These are phyloP conservation scores for Gracilariopsis chorda DNA, from an alignment of 23 red algal species.

Conservation along the genomic window DNA sequence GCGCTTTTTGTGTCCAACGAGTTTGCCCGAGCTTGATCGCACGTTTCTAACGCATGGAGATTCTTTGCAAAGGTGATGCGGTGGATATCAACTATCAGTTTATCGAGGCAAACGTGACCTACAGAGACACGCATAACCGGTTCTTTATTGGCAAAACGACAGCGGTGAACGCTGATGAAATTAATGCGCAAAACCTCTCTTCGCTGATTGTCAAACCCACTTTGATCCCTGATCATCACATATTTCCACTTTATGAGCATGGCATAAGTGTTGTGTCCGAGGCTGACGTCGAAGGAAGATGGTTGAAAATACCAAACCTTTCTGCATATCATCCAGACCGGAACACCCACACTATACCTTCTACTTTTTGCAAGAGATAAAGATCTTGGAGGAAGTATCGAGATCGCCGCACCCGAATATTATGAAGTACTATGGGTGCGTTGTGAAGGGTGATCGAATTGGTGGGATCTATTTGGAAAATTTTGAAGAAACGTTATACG, in stretches of 20 bases:
- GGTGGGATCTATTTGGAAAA: not conserved
- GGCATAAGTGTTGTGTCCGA: not conserved
- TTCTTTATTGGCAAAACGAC: not conserved
- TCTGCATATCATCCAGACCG: not conserved
- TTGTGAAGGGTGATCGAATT: not conserved
- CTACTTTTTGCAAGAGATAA: not conserved
- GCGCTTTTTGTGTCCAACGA: not conserved
- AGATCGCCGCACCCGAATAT: not conserved
- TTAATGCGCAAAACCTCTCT: not conserved
- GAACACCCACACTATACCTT: not conserved
- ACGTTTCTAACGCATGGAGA: not conserved
- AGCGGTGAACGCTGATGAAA: not conserved
- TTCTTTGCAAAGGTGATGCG: not conserved
- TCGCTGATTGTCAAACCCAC: not conserved
- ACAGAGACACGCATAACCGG: not conserved
- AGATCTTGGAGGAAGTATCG: not conserved
- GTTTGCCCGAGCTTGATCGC: not conserved
- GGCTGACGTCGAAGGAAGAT: not conserved
- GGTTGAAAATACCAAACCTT: constrained; percentile 5
- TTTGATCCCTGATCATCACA: not conserved
- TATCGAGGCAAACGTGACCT: not conserved
- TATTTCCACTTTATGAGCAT: constrained; percentile 4
- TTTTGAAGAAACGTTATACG: constrained; percentile 2
- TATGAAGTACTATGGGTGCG: not conserved
- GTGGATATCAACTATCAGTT: not conserved